Conservation (phyloP, 108 stramenopile species). For the Pseudonitzschia multiseries region DNA sequence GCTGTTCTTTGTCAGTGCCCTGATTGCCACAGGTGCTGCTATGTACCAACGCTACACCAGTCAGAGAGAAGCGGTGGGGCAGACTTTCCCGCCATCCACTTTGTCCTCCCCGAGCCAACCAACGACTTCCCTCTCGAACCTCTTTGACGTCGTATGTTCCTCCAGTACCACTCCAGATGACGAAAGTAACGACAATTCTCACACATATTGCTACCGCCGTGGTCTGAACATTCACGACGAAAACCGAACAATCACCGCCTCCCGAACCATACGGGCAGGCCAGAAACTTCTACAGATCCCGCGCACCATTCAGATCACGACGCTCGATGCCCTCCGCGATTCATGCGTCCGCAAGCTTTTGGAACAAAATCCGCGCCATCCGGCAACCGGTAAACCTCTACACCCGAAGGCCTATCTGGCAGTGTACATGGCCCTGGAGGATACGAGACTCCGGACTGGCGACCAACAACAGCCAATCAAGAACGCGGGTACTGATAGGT, state of each 20-base stretch:
- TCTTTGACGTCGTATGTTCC: not conserved
- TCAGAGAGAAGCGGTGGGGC: no score
- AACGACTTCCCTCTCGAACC: not conserved
- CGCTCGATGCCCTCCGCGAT: constrained; percentile 12
- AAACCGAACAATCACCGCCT: not conserved
- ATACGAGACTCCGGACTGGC: not conserved
- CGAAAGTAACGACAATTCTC: no score
- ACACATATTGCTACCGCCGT: not conserved
- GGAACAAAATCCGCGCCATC: constrained; percentile 3
- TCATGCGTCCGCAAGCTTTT: not conserved
- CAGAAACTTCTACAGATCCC: constrained; percentile 7
- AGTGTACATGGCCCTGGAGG: not conserved
- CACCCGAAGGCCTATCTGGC: constrained; percentile 9
- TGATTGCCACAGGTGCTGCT: no score
- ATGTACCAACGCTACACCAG: no score
- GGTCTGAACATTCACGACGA: not conserved
- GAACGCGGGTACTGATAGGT: not conserved
- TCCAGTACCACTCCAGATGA: not conserved
- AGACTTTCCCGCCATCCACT: no score
- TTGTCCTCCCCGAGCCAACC: no score
- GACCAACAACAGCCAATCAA: not conserved
- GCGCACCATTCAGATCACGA: not conserved
- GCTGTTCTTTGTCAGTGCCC: no score
- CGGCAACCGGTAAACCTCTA: not conserved
- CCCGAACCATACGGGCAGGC: not conserved